Conservation (phyloP, 441 rosid species). For the Syzygium syzygioides region DNA sequence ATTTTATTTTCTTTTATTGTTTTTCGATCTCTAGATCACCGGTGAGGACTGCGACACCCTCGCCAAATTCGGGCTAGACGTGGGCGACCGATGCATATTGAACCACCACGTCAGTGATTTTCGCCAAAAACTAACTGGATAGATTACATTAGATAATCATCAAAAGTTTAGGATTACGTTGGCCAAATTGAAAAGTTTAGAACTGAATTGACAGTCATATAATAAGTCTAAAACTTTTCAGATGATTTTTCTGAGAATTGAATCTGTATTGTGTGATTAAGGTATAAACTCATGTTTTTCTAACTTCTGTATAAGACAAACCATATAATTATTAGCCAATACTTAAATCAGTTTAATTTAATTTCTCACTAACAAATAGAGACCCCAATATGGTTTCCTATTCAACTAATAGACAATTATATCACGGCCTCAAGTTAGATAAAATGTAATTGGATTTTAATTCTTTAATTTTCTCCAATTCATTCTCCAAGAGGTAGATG, state of each 20-base stretch:
- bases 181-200: rapidly evolving
- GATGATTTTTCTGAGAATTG: not conserved
- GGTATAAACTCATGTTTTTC: not conserved
- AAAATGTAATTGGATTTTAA: not conserved
- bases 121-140: rapidly evolving
- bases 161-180: rapidly evolving
- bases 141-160: rapidly evolving
- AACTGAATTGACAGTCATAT: rapidly evolving
- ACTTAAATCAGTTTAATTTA: not conserved
- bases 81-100: rapidly evolving
- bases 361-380: not conserved
- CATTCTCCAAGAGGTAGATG: not conserved
- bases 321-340: not conserved
- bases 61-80: rapidly evolving
- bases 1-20: not conserved
- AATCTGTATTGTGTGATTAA: not conserved
- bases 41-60: not conserved
- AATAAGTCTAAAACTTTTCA: not conserved
- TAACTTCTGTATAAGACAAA: not conserved
- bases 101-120: rapidly evolving
- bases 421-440: not conserved
- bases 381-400: not conserved
- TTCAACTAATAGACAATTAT: not conserved
- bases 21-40: rapidly evolving
- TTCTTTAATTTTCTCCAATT: not conserved